phyloP scores from a whole-genome alignment of 2,329 filamentous ascomycete species.

The Epichloe sibirici region DNA sequence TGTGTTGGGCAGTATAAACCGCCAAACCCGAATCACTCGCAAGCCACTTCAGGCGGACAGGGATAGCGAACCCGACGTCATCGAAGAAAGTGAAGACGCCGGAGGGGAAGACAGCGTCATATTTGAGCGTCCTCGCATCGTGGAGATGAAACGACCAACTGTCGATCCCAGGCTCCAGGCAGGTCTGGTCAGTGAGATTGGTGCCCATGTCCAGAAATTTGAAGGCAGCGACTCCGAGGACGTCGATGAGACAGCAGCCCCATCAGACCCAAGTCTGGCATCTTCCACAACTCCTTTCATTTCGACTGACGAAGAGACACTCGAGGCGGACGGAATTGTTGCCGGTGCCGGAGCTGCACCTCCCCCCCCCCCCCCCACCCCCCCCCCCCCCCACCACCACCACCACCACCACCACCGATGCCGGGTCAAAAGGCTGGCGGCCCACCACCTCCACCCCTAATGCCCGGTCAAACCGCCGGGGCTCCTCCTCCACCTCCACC shows the following conservation, averaged over 20 bases:
- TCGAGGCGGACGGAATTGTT: slow-evolving; percentile 44
- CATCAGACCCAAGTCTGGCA: slow-evolving; percentile 64
- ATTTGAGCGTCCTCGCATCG: slow-evolving; percentile 66
- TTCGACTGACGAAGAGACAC: slow-evolving; percentile 46
- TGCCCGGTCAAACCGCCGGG: slow-evolving; percentile 25
- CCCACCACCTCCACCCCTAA: slow-evolving; percentile 13
- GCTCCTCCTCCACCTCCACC: slow-evolving; percentile 28
- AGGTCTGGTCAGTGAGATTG: slow-evolving; percentile 58
- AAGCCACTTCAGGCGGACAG: slow-evolving; percentile 34
- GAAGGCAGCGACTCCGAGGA: slow-evolving; percentile 64
- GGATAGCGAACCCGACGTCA: slow-evolving; percentile 23
- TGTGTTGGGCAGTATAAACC: slow-evolving; percentile 59
- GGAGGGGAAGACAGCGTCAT: slow-evolving; percentile 46
- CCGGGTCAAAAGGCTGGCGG: slow-evolving; percentile 24
- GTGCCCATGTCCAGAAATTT: slow-evolving; percentile 59
- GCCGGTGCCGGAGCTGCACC: slow-evolving; percentile 20
- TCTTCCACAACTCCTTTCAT: slow-evolving; percentile 56
- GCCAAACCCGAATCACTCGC: slow-evolving; percentile 43
- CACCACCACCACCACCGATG: slow-evolving; percentile 34
- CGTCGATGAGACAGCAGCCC: slow-evolving; percentile 54
- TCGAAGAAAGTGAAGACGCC: slow-evolving; percentile 39
- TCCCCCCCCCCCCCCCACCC: slow-evolving; percentile 14
- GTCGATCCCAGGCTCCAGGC: slow-evolving; percentile 52
- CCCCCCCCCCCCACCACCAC: slow-evolving; percentile 10
- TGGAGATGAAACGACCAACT: slow-evolving; percentile 64